Conservation (phyloP, 1,284 basidiomycete genomes). For the Testicularia cyperi region DNA sequence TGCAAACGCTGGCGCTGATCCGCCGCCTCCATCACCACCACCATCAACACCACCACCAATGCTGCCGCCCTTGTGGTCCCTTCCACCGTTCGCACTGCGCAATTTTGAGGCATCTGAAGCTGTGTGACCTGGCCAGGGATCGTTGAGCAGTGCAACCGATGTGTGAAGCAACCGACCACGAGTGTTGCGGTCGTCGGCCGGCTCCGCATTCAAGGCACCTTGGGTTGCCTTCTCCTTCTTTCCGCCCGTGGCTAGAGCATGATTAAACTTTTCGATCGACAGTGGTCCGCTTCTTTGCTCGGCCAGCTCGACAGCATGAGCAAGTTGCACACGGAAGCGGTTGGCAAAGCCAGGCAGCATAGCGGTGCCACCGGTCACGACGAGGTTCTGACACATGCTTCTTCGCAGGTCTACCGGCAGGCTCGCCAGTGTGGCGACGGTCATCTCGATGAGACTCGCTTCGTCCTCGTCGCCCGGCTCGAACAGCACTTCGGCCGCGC, state of each 20-base stretch:
- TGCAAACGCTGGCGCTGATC: constrained; percentile 81
- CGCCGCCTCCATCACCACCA: too few species aligned
- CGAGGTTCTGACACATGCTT: constrained; percentile 75
- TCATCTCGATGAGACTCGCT: constrained; percentile 70
- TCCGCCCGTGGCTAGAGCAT: not conserved
- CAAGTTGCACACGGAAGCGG: constrained; percentile 75
- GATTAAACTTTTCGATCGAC: constrained; percentile 15
- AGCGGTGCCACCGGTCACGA: constrained; percentile 83
- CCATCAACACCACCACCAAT: too few species aligned
- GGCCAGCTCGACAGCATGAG: constrained; percentile 64
- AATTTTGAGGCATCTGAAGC: too few species aligned
- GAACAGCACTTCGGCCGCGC: constrained; percentile 85
- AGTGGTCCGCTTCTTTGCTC: constrained; percentile 14
- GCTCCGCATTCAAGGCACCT: too few species aligned
- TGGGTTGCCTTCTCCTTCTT: not conserved
- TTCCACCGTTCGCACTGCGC: too few species aligned
- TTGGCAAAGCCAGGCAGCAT: constrained; percentile 90
- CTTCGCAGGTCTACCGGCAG: constrained; percentile 84
- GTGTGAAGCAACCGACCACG: not conserved
- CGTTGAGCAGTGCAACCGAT: constrained; percentile 21
- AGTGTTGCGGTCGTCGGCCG: too few species aligned
- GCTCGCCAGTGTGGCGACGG: constrained; percentile 66
- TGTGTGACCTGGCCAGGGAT: constrained; percentile 21
- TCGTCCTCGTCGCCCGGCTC: constrained; percentile 77
- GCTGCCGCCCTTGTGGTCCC: too few species aligned